Evolutionary conservation across 768 basidiomycete genomes (phyloP).

Genomic region (Podaxis mareebaensis): DNA sequence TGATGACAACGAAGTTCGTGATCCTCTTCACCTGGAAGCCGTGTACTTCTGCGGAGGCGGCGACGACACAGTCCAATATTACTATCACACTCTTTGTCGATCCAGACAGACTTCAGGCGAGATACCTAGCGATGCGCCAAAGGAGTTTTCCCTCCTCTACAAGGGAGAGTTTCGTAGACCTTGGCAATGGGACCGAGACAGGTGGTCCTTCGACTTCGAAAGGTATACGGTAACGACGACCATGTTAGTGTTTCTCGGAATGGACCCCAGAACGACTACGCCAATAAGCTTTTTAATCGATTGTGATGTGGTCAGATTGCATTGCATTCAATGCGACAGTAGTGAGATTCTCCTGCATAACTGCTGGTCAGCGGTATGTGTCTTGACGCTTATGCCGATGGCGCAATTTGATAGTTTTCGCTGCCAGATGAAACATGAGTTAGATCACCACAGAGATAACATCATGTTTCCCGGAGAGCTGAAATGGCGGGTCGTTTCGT

Average conservation of each 20-base stretch:
- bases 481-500: not conserved
- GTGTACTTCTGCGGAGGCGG: not conserved
- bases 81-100: conserved; percentile 6
- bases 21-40: conserved; percentile 1
- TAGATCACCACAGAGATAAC: not conserved
- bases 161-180: not conserved
- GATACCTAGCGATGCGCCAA: not conserved
- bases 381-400: not conserved
- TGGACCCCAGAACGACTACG: not conserved
- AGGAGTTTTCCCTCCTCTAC: not conserved
- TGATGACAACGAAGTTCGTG: not conserved
- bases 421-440: not conserved
- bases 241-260: not conserved
- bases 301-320: not conserved
- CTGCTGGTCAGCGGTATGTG: conserved; percentile 8
- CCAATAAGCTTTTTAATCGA: not conserved
- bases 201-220: not conserved
- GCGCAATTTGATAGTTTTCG: not conserved
- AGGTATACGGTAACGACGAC: not conserved
- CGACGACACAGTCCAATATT: not conserved
- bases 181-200: conserved; percentile 1
- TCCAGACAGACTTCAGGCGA: not conserved
- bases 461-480: not conserved
- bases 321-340: not conserved
- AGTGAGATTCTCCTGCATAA: not conserved